Conservation (phyloP, 2,329 filamentous ascomycete genomes). For the Akanthomyces uredinophilus region DNA sequence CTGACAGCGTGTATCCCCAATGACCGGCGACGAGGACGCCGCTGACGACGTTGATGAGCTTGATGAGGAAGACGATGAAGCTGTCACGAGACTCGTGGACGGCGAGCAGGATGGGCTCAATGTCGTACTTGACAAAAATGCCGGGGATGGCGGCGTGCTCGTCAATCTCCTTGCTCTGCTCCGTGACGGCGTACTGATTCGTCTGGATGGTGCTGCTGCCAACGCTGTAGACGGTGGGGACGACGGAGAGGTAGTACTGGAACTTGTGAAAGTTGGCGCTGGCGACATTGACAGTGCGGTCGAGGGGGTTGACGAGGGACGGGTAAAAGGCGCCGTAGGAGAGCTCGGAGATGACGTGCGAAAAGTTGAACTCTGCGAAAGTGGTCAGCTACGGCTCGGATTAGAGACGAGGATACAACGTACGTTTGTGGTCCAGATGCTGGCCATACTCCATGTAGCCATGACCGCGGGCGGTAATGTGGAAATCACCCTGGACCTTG, state of each 20-base stretch:
- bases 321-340: slow-evolving; percentile 98
- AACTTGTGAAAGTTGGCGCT: slow-evolving; percentile 82
- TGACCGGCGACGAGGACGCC: slow-evolving; percentile 90
- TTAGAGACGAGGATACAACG: background rate
- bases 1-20: slow-evolving; percentile 82
- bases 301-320: slow-evolving; percentile 86
- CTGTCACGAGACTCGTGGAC: slow-evolving; percentile 77
- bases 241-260: slow-evolving; percentile 94
- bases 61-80: slow-evolving; percentile 68
- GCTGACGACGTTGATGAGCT: slow-evolving; percentile 83
- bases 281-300: slow-evolving; percentile 80
- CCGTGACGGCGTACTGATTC: slow-evolving; percentile 97
- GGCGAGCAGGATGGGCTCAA: slow-evolving; percentile 86
- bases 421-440: slow-evolving; percentile 68
- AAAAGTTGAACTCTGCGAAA: slow-evolving; percentile 83
- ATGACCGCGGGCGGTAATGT: slow-evolving; percentile 91
- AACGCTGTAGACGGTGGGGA: slow-evolving; percentile 86
- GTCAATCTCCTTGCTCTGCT: slow-evolving; percentile 67
- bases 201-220: slow-evolving; percentile 68
- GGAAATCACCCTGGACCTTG: slow-evolving; percentile 96
- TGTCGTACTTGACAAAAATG: slow-evolving; percentile 98
- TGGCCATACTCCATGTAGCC: slow-evolving; percentile 73
- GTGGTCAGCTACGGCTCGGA: slow-evolving; percentile 17
- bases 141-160: slow-evolving; percentile 70
- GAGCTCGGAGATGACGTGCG: slow-evolving; percentile 90